These are phyloP conservation scores for Coprinellus micaceus DNA, from an alignment of 768 basidiomycete species.

Conservation along the genomic window DNA sequence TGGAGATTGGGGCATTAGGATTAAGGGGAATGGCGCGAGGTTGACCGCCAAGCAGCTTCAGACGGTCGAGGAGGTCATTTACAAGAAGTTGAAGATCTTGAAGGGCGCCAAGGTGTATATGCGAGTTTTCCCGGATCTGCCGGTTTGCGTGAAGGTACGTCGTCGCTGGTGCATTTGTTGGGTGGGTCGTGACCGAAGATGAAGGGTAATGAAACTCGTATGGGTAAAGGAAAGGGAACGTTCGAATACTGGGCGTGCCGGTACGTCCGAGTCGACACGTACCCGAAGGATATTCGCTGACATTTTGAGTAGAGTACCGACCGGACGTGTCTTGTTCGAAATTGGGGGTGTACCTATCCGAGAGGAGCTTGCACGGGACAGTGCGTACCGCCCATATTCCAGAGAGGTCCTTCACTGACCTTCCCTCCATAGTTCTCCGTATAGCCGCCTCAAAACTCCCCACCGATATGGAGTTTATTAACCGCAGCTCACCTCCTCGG, in stretches of 20 bases:
- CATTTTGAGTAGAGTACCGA: conserved; percentile 60
- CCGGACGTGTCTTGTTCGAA: conserved; percentile 89
- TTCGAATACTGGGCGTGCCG: conserved; percentile 97
- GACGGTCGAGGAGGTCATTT: conserved; percentile 82
- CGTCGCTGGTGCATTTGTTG: neutral
- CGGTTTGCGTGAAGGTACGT: conserved; percentile 91
- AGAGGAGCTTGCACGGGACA: conserved; percentile 89
- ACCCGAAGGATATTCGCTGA: neutral
- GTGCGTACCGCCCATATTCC: conserved; percentile 38
- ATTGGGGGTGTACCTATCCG: conserved; percentile 87
- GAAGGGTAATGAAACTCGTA: conserved; percentile 96
- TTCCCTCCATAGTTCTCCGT: conserved; percentile 60
- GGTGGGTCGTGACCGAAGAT: too few relatives aligned
- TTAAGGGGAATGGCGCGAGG: conserved; percentile 73
- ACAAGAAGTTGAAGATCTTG: conserved; percentile 82
- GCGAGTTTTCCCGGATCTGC: conserved; percentile 93
- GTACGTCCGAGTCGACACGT: conserved; percentile 37
- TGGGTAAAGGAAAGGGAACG: conserved; percentile 98
- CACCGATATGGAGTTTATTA: conserved; percentile 84
- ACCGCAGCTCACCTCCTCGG: conserved; percentile 61
- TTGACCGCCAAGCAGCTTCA: conserved; percentile 88
- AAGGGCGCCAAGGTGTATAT: conserved; percentile 86
- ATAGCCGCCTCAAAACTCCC: conserved; percentile 88
- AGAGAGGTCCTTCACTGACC: neutral
- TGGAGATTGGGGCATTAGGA: conserved; percentile 89